Conservation (phyloP, 192 early-diverging fungal species). For the Cetraspora pellucida region DNA sequence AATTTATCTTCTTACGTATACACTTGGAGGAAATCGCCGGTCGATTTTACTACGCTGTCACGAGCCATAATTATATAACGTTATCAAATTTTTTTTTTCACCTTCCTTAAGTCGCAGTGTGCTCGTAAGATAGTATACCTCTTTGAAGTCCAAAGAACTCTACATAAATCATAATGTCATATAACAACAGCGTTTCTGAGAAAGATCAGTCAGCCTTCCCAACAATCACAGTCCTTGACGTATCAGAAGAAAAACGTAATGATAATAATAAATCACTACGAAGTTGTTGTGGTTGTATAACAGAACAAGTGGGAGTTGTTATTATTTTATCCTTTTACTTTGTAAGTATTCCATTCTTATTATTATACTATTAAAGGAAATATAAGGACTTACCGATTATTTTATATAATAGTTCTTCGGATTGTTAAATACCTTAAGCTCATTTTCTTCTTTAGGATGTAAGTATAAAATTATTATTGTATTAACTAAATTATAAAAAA, state of each 20-base stretch:
- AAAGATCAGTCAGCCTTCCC: background rate
- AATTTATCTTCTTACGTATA: background rate
- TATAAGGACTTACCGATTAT: too few species aligned
- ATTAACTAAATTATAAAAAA: background rate
- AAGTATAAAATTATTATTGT: background rate
- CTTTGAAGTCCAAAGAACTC: background rate
- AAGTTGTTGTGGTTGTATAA: background rate
- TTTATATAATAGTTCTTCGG: background rate
- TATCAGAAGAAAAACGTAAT: background rate
- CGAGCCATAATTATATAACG: background rate
- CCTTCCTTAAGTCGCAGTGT: constrained; percentile 11
- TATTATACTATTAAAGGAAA: background rate
- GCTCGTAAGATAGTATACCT: background rate
- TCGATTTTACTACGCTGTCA: background rate
- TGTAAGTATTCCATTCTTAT: background rate
- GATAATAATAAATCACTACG: background rate
- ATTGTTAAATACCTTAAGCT: background rate
- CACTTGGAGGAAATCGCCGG: background rate
- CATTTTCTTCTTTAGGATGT: background rate
- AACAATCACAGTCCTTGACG: background rate
- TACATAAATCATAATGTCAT: background rate
- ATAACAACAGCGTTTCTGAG: background rate
- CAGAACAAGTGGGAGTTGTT: constrained; percentile 2
- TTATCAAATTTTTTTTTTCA: background rate
- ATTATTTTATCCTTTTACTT: constrained; percentile 12